Percentiles rank a stretch among this genome's conserved stretches.
These are phyloP conservation scores for Gyromitra esculenta DNA, from an alignment of 2,329 filamentous ascomycete species.

Conservation along the genomic window DNA sequence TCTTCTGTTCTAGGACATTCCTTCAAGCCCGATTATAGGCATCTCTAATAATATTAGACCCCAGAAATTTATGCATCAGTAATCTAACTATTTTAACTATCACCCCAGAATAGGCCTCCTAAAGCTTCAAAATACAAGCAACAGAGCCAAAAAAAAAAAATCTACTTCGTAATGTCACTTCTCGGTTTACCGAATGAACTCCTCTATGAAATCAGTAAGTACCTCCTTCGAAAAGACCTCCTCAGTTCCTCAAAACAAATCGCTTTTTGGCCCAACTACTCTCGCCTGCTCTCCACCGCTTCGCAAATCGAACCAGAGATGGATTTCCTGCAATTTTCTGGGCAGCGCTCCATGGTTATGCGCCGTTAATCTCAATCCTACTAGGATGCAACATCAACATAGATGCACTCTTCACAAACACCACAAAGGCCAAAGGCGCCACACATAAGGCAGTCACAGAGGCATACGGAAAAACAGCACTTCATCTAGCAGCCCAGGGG, in stretches of 20 bases:
- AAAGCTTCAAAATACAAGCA: too few relatives aligned
- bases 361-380: neutral
- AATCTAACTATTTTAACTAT: neutral
- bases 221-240: neutral
- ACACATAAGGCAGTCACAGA: neutral
- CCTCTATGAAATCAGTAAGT: neutral
- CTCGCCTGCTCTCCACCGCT: neutral
- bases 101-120: neutral
- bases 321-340: neutral
- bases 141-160: neutral
- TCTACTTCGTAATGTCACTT: neutral
- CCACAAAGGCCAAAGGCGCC: neutral
- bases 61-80: too few relatives aligned
- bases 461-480: neutral
- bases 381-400: neutral
- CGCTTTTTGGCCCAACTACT: neutral
- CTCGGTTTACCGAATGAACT: slow-evolving; percentile 13
- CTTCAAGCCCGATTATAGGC: too few relatives aligned
- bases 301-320: neutral
- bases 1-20: too few relatives aligned
- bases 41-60: too few relatives aligned
- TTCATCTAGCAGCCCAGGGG: neutral
- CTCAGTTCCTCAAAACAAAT: neutral
- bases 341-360: neutral
- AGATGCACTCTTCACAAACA: neutral